These are phyloP conservation scores for Boeremia exigua DNA, from an alignment of 2,329 filamentous ascomycete species.

Conservation along the genomic window DNA sequence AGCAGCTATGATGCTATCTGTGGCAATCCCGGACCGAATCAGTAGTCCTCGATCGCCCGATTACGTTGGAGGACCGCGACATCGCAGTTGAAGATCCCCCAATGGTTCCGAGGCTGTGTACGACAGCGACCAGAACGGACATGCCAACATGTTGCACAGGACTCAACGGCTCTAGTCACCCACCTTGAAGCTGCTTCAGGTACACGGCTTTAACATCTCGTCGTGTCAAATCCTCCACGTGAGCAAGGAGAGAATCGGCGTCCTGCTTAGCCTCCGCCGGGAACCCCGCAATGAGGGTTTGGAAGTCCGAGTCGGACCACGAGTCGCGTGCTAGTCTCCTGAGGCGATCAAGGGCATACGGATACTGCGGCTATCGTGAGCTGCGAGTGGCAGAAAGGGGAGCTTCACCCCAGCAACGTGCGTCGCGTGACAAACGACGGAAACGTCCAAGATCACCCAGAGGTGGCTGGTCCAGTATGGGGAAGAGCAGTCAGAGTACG, in stretches of 20 bases:
- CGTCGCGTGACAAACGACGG: slow-evolving; percentile 40
- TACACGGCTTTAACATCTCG: slow-evolving; percentile 78
- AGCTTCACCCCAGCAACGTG: slow-evolving; percentile 20
- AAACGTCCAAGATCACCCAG: slow-evolving; percentile 26
- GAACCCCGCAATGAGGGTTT: slow-evolving; percentile 73
- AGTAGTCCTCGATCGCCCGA: slow-evolving; percentile 25
- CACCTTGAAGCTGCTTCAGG: slow-evolving; percentile 74
- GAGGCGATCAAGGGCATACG: slow-evolving; percentile 73
- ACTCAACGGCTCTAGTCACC: slow-evolving; percentile 23
- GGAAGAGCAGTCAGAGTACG: slow-evolving; percentile 20
- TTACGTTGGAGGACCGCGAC: slow-evolving; percentile 28
- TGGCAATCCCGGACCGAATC: slow-evolving; percentile 32
- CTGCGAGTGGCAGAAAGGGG: slow-evolving; percentile 24
- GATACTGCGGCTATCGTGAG: slow-evolving; percentile 66
- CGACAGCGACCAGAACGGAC: slow-evolving; percentile 13
- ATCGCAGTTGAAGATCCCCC: slow-evolving; percentile 26
- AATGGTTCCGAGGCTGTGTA: slow-evolving; percentile 8
- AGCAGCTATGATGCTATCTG: slow-evolving; percentile 25
- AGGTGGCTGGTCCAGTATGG: slow-evolving; percentile 25
- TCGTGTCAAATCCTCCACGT: slow-evolving; percentile 73
- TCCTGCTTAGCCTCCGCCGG: slow-evolving; percentile 67
- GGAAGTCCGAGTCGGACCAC: slow-evolving; percentile 71
- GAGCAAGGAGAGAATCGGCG: slow-evolving; percentile 65
- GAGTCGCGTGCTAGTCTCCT: slow-evolving; percentile 67
- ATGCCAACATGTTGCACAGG: slow-evolving; percentile 19